A percentile compares a stretch with the other conserved stretches of the same genome.
Conservation (phyloP, 805 yeast species). For the Clavispora fructus region DNA sequence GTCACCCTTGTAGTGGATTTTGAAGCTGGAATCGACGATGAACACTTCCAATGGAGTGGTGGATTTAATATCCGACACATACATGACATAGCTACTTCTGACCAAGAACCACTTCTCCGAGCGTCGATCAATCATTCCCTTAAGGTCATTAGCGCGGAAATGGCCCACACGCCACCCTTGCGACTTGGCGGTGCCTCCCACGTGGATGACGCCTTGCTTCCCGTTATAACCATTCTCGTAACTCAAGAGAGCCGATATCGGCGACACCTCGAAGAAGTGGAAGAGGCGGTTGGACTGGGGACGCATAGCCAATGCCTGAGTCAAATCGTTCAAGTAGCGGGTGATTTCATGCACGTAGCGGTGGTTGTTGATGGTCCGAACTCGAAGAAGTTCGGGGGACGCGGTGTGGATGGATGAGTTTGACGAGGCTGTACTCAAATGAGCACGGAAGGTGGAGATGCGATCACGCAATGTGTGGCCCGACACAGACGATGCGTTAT, state of each 20-base stretch:
- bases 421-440: conserved; percentile 22
- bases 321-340: conserved; percentile 59
- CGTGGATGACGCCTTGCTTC: conserved; percentile 80
- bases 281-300: conserved; percentile 81
- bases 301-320: conserved; percentile 54
- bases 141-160: conserved; percentile 68
- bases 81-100: conserved; percentile 77
- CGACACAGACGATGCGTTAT: conserved; percentile 16
- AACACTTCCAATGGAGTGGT: conserved; percentile 91
- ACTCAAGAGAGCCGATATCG: conserved; percentile 75
- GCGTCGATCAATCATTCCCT: conserved; percentile 86
- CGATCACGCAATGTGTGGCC: conserved; percentile 21
- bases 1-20: conserved; percentile 46
- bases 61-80: conserved; percentile 79
- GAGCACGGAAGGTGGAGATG: conserved; percentile 26
- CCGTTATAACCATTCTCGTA: conserved; percentile 80
- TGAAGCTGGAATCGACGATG: conserved; percentile 74
- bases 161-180: conserved; percentile 98
- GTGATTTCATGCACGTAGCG: conserved; percentile 49
- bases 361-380: conserved; percentile 25
- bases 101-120: conserved; percentile 89
- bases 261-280: conserved; percentile 86
- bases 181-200: conserved; percentile 76
- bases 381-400: conserved; percentile 29
- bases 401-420: conserved; percentile 15